These are phyloP conservation scores for Limnomonas spitsbergensis DNA, from an alignment of 139 green algal genomes.

Conservation along the genomic window DNA sequence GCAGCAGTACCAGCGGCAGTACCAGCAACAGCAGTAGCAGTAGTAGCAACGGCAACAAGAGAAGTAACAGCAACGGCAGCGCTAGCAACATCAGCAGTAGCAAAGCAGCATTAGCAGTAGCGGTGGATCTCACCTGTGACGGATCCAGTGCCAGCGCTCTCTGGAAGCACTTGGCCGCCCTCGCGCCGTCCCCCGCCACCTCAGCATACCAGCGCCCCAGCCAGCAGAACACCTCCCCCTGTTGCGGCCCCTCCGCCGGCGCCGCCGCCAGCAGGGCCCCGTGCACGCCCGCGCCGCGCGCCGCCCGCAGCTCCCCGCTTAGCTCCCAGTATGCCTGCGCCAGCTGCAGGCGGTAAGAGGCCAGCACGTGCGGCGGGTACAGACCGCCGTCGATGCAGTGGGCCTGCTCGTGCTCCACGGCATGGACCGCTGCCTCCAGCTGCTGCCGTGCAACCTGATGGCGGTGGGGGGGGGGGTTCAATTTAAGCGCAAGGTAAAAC, in stretches of 20 bases:
- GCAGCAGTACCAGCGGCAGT: too few species aligned
- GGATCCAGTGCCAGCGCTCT: constrained; percentile 68
- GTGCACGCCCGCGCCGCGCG: background rate
- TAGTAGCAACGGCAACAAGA: too few species aligned
- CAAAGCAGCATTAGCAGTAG: too few species aligned
- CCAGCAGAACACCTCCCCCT: constrained; percentile 63
- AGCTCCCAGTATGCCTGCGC: constrained; percentile 39
- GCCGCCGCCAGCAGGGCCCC: background rate
- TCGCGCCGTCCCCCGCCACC: constrained; percentile 40
- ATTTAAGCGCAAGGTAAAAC: background rate
- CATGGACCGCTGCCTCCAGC: constrained; percentile 29
- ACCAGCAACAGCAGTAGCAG: too few species aligned
- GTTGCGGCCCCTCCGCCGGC: constrained; percentile 36
- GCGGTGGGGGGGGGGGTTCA: background rate
- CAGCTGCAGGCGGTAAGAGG: constrained; percentile 20
- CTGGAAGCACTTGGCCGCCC: constrained; percentile 68
- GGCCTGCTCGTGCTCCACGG: constrained; percentile 15
- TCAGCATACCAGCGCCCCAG: constrained; percentile 61
- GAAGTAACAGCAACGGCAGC: too few species aligned
- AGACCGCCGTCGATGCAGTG: background rate
- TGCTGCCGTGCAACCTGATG: constrained; percentile 8
- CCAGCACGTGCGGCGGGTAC: constrained; percentile 16
- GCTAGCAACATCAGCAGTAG: too few species aligned
- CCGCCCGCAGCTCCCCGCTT: constrained; percentile 8
- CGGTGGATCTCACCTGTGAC: constrained; percentile 40